These are phyloP conservation scores for Phaeosphaeriaceae sp. DNA, from an alignment of 2,329 filamentous ascomycete genomes.

Conservation along the genomic window DNA sequence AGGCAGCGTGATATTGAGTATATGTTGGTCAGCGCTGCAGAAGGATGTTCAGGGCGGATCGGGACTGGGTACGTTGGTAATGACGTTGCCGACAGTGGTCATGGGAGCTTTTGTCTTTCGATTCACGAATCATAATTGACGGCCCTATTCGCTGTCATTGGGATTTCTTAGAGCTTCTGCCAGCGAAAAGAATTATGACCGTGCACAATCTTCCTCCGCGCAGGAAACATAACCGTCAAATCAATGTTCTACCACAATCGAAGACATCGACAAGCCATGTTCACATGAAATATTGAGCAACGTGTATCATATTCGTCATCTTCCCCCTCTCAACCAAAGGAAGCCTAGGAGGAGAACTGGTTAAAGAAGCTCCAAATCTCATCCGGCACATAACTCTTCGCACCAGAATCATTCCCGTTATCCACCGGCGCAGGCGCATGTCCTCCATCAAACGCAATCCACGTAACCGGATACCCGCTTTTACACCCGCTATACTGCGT, in stretches of 20 bases:
- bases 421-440: conserved; percentile 27
- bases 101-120: conserved; percentile 2
- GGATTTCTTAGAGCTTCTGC: no score
- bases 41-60: background rate
- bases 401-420: conserved; percentile 13
- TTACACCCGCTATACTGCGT: conserved; percentile 32
- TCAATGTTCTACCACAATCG: no score
- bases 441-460: conserved; percentile 29
- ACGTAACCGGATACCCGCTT: conserved; percentile 41
- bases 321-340: no score
- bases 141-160: no score
- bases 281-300: no score
- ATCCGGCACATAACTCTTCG: conserved; percentile 16
- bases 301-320: no score
- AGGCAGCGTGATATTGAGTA: background rate
- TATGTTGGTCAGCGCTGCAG: background rate
- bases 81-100: background rate
- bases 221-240: no score
- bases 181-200: no score
- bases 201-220: no score
- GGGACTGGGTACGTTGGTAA: background rate
- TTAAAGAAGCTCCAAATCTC: conserved; percentile 21
- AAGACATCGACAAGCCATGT: no score
- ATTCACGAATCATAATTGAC: background rate
- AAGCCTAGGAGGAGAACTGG: conserved; percentile 8